These are phyloP conservation scores for Creolimax fragrantissima DNA, from an alignment of 78 protist genomes.

Conservation along the genomic window DNA sequence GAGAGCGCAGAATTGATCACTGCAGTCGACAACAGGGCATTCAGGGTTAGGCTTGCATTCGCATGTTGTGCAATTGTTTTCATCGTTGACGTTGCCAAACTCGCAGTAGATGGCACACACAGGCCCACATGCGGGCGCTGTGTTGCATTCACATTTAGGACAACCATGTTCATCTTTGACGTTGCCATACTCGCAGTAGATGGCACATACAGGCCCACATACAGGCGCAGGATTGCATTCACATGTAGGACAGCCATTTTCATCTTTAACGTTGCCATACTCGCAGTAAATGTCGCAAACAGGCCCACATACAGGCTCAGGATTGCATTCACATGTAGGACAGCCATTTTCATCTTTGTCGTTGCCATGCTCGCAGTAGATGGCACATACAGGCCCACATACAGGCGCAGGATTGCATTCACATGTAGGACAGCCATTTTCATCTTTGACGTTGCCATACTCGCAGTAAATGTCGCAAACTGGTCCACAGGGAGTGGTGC, in stretches of 20 bases:
- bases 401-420: background rate
- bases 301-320: background rate
- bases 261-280: background rate
- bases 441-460: background rate
- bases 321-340: background rate
- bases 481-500: background rate
- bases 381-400: background rate
- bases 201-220: background rate
- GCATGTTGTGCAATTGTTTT: background rate
- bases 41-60: background rate
- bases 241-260: background rate
- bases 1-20: background rate
- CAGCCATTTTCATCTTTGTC: background rate
- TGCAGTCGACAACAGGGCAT: background rate
- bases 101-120: background rate
- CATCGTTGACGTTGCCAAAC: background rate
- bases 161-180: background rate
- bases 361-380: background rate
- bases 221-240: background rate
- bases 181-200: background rate
- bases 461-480: background rate
- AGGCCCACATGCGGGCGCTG: background rate
- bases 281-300: background rate
- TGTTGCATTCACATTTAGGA: background rate
- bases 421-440: background rate